These are phyloP conservation scores for Neonothopanus nambi DNA, from an alignment of 1,284 basidiomycete species.

Conservation along the genomic window DNA sequence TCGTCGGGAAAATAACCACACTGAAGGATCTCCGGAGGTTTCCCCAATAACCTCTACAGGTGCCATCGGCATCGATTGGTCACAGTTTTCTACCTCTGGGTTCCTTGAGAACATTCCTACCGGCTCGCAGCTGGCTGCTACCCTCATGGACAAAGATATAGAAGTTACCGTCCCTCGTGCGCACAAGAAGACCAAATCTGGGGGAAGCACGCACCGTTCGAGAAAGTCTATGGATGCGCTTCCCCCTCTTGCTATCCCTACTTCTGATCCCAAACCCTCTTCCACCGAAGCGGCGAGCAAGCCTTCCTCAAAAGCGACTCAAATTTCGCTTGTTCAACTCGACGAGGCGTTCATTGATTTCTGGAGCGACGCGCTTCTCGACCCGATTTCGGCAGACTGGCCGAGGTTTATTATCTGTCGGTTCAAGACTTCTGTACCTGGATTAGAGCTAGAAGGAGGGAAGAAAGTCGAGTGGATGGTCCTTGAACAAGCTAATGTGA, in stretches of 20 bases:
- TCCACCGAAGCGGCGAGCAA: constrained; percentile 9
- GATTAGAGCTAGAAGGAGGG: constrained; percentile 27
- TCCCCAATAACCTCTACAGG: constrained; percentile 22
- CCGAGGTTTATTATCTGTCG: constrained; percentile 69
- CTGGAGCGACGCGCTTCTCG: constrained; percentile 69
- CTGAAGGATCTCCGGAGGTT: constrained; percentile 15
- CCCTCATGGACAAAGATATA: constrained; percentile 58
- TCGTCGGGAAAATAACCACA: neutral
- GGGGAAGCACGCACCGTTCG: neutral
- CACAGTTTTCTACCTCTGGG: constrained; percentile 60
- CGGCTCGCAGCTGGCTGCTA: constrained; percentile 51
- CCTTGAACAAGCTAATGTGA: constrained; percentile 57
- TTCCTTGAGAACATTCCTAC: constrained; percentile 49
- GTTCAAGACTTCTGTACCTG: constrained; percentile 41
- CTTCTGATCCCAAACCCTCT: neutral
- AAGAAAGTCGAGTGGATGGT: constrained; percentile 55
- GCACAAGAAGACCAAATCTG: constrained; percentile 1
- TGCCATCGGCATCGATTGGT: constrained; percentile 45
- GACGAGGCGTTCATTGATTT: constrained; percentile 81
- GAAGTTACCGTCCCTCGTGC: constrained; percentile 49
- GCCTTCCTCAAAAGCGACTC: constrained; percentile 28
- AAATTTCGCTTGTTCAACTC: constrained; percentile 51
- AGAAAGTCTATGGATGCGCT: constrained; percentile 28
- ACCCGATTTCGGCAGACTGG: constrained; percentile 61
- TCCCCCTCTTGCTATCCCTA: constrained; percentile 16